These are phyloP conservation scores for Cochlearia excelsa DNA, from an alignment of 345 rosid genomes.

Conservation along the genomic window DNA sequence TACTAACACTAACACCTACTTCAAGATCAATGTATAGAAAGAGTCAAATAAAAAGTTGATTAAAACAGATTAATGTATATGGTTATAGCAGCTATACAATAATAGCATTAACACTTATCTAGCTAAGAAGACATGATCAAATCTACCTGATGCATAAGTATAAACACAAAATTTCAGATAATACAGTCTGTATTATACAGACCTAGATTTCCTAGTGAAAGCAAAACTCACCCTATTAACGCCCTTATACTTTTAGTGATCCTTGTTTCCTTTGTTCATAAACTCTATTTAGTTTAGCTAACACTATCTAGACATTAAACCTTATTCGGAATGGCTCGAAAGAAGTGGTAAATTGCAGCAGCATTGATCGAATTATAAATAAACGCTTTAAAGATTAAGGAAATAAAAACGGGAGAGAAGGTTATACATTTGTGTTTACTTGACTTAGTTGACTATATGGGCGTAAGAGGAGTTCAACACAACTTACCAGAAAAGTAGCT, in stretches of 20 bases:
- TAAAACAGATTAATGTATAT: constrained; percentile 1
- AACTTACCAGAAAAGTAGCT: constrained; percentile 83
- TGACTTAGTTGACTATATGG: neutral
- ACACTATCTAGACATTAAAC: constrained; percentile 4
- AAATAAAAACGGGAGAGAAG: constrained; percentile 34
- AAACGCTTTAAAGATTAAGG: constrained; percentile 26
- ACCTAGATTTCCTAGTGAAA: neutral
- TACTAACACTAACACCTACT: constrained; percentile 13
- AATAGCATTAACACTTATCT: constrained; percentile 3
- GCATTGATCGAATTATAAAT: constrained; percentile 22
- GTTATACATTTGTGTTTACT: constrained; percentile 44
- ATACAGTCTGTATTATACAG: too few species aligned
- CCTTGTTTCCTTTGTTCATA: constrained; percentile 6
- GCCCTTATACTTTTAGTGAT: constrained; percentile 10
- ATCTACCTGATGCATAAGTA: neutral
- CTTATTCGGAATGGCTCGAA: constrained; percentile 2
- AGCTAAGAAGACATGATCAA: neutral
- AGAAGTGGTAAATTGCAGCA: constrained; percentile 7
- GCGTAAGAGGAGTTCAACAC: neutral
- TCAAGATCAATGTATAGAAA: constrained; percentile 2
- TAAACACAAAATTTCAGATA: too few species aligned
- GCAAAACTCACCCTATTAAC: neutral
- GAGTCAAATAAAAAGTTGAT: neutral
- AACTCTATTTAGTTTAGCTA: neutral
- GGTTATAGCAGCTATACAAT: constrained; percentile 3